Conservation (phyloP, 2,329 filamentous ascomycete genomes). For the Nigrograna mackinnonii region DNA sequence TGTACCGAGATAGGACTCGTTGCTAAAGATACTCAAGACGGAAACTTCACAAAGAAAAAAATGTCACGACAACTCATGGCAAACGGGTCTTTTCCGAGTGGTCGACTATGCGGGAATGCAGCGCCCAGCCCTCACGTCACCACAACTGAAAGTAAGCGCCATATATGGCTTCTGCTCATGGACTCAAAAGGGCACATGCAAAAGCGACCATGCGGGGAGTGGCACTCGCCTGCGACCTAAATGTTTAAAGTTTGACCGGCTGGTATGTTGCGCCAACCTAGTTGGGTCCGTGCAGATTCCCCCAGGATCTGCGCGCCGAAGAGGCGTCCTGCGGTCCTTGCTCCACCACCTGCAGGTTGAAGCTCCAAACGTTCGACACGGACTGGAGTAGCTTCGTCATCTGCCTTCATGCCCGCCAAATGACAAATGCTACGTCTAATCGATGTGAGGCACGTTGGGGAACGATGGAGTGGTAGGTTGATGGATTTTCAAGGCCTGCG, state of each 20-base stretch:
- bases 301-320: conserved; percentile 29
- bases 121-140: too few relatives aligned
- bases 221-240: conserved; percentile 19
- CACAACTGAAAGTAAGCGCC: not conserved
- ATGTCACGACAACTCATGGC: too few relatives aligned
- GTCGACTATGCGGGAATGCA: too few relatives aligned
- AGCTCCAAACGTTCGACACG: conserved; percentile 30
- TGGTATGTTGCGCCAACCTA: too few relatives aligned
- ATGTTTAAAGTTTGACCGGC: conserved; percentile 31
- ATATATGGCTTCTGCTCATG: conserved; percentile 28
- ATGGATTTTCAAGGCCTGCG: too few relatives aligned
- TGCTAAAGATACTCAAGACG: too few relatives aligned
- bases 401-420: conserved; percentile 6
- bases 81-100: too few relatives aligned
- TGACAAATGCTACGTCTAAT: too few relatives aligned
- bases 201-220: conserved; percentile 24
- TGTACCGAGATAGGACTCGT: conserved; percentile 26
- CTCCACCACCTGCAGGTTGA: conserved; percentile 26
- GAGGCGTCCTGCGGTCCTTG: conserved; percentile 26
- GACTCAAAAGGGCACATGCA: conserved; percentile 21
- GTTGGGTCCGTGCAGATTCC: conserved; percentile 21
- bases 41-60: too few relatives aligned
- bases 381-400: conserved; percentile 19
- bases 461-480: too few relatives aligned
- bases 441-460: too few relatives aligned